These are phyloP conservation scores for Phanerochaete carnosa DNA, from an alignment of 768 basidiomycete species.

Conservation along the genomic window DNA sequence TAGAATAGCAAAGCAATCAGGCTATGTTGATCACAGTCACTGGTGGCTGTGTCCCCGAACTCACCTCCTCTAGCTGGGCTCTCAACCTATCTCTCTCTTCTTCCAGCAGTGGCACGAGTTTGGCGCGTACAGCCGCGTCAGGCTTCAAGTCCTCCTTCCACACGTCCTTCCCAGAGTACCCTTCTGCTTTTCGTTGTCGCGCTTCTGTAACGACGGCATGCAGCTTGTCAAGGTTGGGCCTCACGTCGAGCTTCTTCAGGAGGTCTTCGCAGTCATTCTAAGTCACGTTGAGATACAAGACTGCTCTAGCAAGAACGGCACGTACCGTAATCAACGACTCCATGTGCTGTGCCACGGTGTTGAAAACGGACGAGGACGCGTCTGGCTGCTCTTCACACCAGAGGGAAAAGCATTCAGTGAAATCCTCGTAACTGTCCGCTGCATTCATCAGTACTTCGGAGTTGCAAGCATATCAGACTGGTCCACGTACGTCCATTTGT, in stretches of 20 bases:
- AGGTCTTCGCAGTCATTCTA: conserved; percentile 67
- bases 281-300: not conserved
- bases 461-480: not conserved
- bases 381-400: conserved; percentile 36
- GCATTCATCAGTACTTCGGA: not conserved
- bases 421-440: conserved; percentile 42
- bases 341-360: conserved; percentile 68
- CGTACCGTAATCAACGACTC: conserved; percentile 53
- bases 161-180: conserved; percentile 43
- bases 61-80: conserved; percentile 35
- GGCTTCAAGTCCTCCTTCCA: conserved; percentile 70
- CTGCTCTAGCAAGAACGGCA: not conserved
- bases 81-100: conserved; percentile 37
- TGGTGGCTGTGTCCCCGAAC: too few relatives aligned
- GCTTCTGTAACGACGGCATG: conserved; percentile 71
- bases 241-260: conserved; percentile 65
- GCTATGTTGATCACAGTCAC: too few relatives aligned
- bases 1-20: conserved; percentile 28
- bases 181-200: conserved; percentile 46
- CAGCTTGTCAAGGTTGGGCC: conserved; percentile 66
- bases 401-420: conserved; percentile 36
- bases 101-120: conserved; percentile 58
- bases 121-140: conserved; percentile 56
- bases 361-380: conserved; percentile 33
- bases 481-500: conserved; percentile 50